A percentile compares a stretch with the other conserved stretches of the same genome.
phyloP scores from a whole-genome alignment of 2,329 filamentous ascomycete genomes.

The Fusarium sp. region DNA sequence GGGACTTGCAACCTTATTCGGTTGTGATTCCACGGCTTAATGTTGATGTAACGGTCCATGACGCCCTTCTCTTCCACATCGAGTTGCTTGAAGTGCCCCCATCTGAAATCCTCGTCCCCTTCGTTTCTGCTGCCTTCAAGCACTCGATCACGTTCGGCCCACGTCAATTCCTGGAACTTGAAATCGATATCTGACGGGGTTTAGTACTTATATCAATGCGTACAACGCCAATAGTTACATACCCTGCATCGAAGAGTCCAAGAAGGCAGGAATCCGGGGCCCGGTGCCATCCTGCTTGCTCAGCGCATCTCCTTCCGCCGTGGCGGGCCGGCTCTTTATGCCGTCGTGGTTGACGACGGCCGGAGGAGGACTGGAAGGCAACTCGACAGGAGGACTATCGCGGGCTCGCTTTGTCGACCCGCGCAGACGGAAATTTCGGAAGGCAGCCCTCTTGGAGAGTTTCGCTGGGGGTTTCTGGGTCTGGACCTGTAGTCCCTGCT shows the following conservation, averaged over 20 bases:
- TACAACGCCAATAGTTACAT: conserved; percentile 20
- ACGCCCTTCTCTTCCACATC: conserved; percentile 43
- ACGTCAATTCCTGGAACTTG: conserved; percentile 62
- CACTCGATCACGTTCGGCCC: conserved; percentile 60
- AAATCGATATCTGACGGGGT: conserved; percentile 54
- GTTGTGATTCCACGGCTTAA: conserved; percentile 88
- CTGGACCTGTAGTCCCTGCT: conserved; percentile 22
- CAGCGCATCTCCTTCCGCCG: conserved; percentile 32
- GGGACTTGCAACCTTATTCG: conserved; percentile 82
- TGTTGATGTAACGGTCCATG: conserved; percentile 86
- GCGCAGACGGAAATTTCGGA: conserved; percentile 56
- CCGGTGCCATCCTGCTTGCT: conserved; percentile 20
- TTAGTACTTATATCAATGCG: conserved; percentile 15
- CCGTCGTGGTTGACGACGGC: conserved; percentile 51
- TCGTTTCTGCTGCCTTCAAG: conserved; percentile 52
- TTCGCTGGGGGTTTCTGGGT: conserved; percentile 36
- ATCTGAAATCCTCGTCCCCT: conserved; percentile 44
- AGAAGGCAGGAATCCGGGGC: conserved; percentile 51
- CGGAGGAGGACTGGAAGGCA: conserved; percentile 44
- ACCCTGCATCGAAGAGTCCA: conserved; percentile 51
- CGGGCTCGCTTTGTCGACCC: conserved; percentile 57
- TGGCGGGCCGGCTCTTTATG: conserved; percentile 40
- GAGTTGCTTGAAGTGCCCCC: conserved; percentile 49
- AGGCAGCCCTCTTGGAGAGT: conserved; percentile 50
- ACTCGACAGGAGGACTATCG: conserved; percentile 51